Evolutionary conservation across 768 basidiomycete species (phyloP).

Genomic region (Lanmaoa rubissima): DNA sequence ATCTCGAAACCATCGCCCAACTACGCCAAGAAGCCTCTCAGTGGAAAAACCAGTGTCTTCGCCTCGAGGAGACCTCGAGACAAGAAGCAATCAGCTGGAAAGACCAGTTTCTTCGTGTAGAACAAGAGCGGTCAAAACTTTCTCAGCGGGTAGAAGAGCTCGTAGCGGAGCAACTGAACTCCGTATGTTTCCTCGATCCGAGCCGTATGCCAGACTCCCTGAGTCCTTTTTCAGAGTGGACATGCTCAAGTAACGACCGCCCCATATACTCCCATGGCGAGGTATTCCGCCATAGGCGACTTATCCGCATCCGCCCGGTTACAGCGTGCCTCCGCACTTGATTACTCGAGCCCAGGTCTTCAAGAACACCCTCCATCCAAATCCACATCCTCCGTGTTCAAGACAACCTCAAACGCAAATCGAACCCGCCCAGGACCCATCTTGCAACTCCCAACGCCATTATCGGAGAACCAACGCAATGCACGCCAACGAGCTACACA

Average conservation of each 20-base stretch:
- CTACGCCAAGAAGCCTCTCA: conserved; percentile 63
- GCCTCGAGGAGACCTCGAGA: conserved; percentile 45
- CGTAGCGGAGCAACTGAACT: conserved; percentile 43
- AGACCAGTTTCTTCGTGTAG: conserved; percentile 73
- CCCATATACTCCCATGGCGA: conserved; percentile 36
- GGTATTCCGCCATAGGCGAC: conserved; percentile 21
- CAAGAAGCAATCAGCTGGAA: conserved; percentile 69
- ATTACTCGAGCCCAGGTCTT: conserved; percentile 26
- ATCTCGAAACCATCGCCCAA: conserved; percentile 57
- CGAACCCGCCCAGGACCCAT: conserved; percentile 10
- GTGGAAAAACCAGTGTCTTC: conserved; percentile 67
- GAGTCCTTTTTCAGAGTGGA: conserved; percentile 12
- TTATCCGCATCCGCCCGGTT: conserved; percentile 31
- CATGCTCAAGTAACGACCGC: conserved; percentile 15
- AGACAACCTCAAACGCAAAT: conserved; percentile 6
- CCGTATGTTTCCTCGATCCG: conserved; percentile 35
- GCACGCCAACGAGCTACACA: conserved; percentile 23
- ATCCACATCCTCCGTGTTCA: conserved; percentile 32
- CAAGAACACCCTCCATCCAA: conserved; percentile 32
- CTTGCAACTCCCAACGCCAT: conserved; percentile 30
- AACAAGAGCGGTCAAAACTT: conserved; percentile 62
- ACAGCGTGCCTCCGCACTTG: conserved; percentile 14
- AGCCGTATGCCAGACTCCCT: not conserved
- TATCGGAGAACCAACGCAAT: conserved; percentile 30
- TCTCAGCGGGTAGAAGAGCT: conserved; percentile 59